phyloP scores from a whole-genome alignment of 306 rosid genomes.

The Inga laurina region DNA sequence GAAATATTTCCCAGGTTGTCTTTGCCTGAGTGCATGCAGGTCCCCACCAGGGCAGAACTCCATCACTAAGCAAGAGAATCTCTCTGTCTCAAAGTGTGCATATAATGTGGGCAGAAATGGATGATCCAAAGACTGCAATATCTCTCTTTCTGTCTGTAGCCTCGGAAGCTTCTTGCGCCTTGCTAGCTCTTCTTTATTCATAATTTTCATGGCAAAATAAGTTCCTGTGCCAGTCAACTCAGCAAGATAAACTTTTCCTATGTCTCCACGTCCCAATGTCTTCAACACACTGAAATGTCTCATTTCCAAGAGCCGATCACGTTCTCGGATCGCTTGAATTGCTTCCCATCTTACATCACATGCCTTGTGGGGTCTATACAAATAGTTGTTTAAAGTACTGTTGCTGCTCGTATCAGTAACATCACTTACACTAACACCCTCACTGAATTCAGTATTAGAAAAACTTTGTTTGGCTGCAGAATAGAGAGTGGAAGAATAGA shows the following conservation, averaged over 20 bases:
- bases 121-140: conserved; percentile 93
- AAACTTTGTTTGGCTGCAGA: conserved; percentile 88
- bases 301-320: conserved; percentile 69
- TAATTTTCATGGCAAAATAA: conserved; percentile 94
- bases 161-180: conserved; percentile 86
- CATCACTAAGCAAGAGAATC: conserved; percentile 87
- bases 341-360: conserved; percentile 97
- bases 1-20: conserved; percentile 83
- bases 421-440: conserved; percentile 82
- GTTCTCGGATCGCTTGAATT: conserved; percentile 71
- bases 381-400: conserved; percentile 69
- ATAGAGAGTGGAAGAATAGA: conserved; percentile 64
- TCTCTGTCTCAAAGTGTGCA: conserved; percentile 80
- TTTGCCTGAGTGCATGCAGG: conserved; percentile 84
- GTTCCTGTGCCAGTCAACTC: conserved; percentile 81
- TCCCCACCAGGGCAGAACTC: conserved; percentile 98
- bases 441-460: conserved; percentile 73
- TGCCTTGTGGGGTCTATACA: conserved; percentile 85
- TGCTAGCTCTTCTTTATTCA: conserved; percentile 80
- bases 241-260: conserved; percentile 82
- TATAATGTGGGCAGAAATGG: conserved; percentile 94
- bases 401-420: conserved; percentile 88
- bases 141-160: conserved; percentile 92
- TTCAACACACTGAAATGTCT: conserved; percentile 75
- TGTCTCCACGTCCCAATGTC: conserved; percentile 91